Conservation (phyloP, 2,329 filamentous ascomycete genomes). For the Gnomoniopsis smithogilvyi region DNA sequence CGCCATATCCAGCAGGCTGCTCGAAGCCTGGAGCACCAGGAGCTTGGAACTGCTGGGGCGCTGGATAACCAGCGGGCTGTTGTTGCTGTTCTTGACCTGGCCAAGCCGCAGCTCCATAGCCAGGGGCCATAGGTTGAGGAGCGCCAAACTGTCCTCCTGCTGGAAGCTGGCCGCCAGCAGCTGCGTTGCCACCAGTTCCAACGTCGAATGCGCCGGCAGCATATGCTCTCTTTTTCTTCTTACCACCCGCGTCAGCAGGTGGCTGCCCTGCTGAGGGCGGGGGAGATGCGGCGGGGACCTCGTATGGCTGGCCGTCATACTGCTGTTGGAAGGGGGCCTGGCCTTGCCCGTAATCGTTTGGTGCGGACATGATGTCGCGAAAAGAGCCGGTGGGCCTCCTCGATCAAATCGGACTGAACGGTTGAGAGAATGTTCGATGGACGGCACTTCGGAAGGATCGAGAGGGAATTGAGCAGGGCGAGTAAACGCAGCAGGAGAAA, state of each 20-base stretch:
- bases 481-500: too few relatives aligned
- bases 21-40: constrained; percentile 36
- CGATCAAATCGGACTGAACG: constrained; percentile 22
- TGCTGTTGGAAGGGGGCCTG: constrained; percentile 36
- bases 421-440: not conserved
- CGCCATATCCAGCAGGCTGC: constrained; percentile 60
- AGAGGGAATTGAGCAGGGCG: not conserved
- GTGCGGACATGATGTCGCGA: constrained; percentile 51
- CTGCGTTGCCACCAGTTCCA: constrained; percentile 79
- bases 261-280: constrained; percentile 29
- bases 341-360: constrained; percentile 52
- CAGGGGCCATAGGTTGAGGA: constrained; percentile 39
- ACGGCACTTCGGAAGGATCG: not conserved
- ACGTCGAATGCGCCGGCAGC: constrained; percentile 95
- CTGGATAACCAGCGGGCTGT: constrained; percentile 40
- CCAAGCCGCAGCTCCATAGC: constrained; percentile 54
- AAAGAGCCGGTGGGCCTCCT: constrained; percentile 19
- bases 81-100: constrained; percentile 43
- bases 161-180: constrained; percentile 43
- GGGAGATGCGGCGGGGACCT: constrained; percentile 34
- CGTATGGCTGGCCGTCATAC: constrained; percentile 30
- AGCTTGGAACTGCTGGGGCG: constrained; percentile 41
- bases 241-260: constrained; percentile 43
- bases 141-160: constrained; percentile 43
- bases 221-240: constrained; percentile 93